Evolutionary conservation across 192 early-diverging fungal species (phyloP).

Genomic region (Umbelopsis sp.): DNA sequence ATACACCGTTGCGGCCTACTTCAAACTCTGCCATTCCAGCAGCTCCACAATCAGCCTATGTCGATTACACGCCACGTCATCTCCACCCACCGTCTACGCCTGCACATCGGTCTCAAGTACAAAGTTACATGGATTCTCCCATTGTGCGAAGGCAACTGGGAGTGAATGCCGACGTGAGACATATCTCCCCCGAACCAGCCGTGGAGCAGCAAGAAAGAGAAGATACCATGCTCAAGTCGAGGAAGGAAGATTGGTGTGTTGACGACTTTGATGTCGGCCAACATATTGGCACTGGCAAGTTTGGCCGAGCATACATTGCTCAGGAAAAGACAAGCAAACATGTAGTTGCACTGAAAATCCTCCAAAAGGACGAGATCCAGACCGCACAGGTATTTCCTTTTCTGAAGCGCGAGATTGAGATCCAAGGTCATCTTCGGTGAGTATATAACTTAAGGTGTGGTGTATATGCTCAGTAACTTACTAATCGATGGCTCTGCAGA

Average conservation of each 20-base stretch:
- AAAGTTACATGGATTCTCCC: slow-evolving; percentile 35
- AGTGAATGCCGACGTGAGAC: slow-evolving; percentile 2
- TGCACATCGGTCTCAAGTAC: not conserved
- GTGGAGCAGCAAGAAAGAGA: not conserved
- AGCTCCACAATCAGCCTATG: slow-evolving; percentile 24
- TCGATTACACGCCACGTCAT: slow-evolving; percentile 36
- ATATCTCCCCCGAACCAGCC: not conserved
- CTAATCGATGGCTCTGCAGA: slow-evolving; percentile 33
- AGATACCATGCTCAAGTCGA: not conserved
- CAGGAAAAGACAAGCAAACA: slow-evolving; percentile 78
- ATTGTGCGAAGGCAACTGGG: slow-evolving; percentile 24
- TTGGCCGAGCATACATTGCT: slow-evolving; percentile 91
- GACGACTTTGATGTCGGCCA: slow-evolving; percentile 90
- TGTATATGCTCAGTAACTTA: not conserved
- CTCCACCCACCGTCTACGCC: not conserved
- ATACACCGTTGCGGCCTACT: not conserved
- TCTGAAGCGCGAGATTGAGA: slow-evolving; percentile 91
- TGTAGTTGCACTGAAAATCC: slow-evolving; percentile 88
- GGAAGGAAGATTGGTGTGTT: slow-evolving; percentile 46
- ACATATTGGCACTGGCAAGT: slow-evolving; percentile 89
- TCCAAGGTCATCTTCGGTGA: slow-evolving; percentile 87
- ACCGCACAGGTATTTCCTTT: slow-evolving; percentile 79
- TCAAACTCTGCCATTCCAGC: not conserved
- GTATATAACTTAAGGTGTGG: not conserved
- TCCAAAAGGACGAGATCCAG: slow-evolving; percentile 82